Evolutionary conservation across 805 yeast species (phyloP), one percentile per base, ranked within the genome.

Genomic region (Candida morakotiae): DNA sequence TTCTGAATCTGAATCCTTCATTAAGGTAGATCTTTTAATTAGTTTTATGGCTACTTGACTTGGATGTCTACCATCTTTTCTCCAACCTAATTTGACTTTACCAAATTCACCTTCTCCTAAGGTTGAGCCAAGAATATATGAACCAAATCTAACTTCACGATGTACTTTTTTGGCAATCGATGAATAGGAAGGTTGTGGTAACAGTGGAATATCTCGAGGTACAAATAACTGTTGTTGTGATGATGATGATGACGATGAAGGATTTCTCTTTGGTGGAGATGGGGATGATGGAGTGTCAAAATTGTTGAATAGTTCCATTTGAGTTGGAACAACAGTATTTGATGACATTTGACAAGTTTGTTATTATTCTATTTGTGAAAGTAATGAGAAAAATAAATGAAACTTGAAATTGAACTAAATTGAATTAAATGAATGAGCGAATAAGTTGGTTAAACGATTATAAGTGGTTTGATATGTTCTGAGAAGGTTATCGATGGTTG

Each of bases 91-190:
- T 58, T 91, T 93, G 41, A 93, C 98, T 60, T 93, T 91, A 41
- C 98, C 98, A 60, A 93, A 93, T 56, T 93, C 98, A 34, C 98
- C 98, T 63, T 93, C 96, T 23, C 98, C 98, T 10, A 93, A 66
- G 0, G 98, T 91, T 10, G 95, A 81, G 2, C 98, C 98, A 6
- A 93, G 71, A 16, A 86, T 77, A 53, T 89, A 93, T 10, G 86
- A 80, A 18, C 98, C 98, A 56, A 93, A 89, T 27, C 95, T 74
- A 15, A 83, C 81, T 54, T 83, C 88, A 45, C 83, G 40, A 31
- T 49, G 55, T 23, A 44, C 39, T 35, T 46, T 31, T 35, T 47
- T 47, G n/a, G 45, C 42, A 23, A 32, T 32, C 7, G 35, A 13
- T 3, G 28, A 32, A 32, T 32, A 32, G 7, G 28, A 26, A 5